Conservation (phyloP, 2,329 filamentous ascomycete genomes). For the Gliomastix tumulicola region DNA sequence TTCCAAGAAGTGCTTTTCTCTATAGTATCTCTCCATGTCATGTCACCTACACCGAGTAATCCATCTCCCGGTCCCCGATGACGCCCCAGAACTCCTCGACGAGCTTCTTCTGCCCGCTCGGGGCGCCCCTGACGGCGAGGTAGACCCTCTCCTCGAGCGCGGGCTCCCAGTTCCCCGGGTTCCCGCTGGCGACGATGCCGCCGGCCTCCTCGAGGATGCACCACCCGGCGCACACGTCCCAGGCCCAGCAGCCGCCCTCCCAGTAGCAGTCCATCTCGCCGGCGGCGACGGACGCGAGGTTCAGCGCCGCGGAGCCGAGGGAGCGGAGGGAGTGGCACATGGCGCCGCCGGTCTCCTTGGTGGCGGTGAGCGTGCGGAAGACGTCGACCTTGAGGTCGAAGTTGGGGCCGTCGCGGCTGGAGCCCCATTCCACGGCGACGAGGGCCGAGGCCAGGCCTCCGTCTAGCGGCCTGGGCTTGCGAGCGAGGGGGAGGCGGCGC, state of each 20-base stretch:
- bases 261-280: slow-evolving; percentile 70
- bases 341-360: slow-evolving; percentile 55
- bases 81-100: slow-evolving; percentile 59
- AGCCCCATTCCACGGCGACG: slow-evolving; percentile 69
- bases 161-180: slow-evolving; percentile 65
- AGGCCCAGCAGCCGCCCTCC: slow-evolving; percentile 80
- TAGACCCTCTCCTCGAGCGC: slow-evolving; percentile 53
- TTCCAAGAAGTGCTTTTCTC: too few species aligned
- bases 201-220: slow-evolving; percentile 69
- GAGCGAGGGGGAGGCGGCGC: slow-evolving; percentile 29
- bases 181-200: slow-evolving; percentile 64
- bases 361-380: slow-evolving; percentile 53
- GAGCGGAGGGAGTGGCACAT: slow-evolving; percentile 74
- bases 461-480: slow-evolving; percentile 48
- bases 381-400: slow-evolving; percentile 62
- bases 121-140: slow-evolving; percentile 54
- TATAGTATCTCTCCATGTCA: too few species aligned
- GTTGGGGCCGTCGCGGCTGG: slow-evolving; percentile 60
- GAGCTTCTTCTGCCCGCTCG: slow-evolving; percentile 51
- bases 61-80: slow-evolving; percentile 46
- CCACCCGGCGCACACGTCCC: slow-evolving; percentile 82
- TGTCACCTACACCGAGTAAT: slow-evolving; percentile 26
- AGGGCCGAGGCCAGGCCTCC: slow-evolving; percentile 58
- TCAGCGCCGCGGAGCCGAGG: slow-evolving; percentile 67
- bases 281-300: slow-evolving; percentile 64